Conservation (phyloP, 176 grass and related monocot genomes). For the Lolium multiflorum region DNA sequence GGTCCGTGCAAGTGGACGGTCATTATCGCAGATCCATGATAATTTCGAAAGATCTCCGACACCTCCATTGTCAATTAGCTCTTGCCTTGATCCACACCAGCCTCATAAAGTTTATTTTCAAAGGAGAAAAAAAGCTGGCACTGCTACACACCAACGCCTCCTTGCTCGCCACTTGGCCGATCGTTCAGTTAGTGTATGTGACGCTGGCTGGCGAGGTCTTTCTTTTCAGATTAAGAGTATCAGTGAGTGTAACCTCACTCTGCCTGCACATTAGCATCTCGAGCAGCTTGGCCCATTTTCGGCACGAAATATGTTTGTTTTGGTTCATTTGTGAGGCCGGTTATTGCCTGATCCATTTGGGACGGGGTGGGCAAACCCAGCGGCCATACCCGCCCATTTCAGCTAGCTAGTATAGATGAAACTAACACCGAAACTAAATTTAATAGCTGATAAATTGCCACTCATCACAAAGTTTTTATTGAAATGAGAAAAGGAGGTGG, state of each 20-base stretch:
- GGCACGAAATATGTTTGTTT: no score
- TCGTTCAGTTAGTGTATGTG: not conserved
- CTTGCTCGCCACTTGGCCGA: constrained; percentile 6
- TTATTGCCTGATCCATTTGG: no score
- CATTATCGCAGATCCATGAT: constrained; percentile 47
- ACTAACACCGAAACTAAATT: no score
- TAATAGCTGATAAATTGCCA: no score
- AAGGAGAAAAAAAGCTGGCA: constrained; percentile 1
- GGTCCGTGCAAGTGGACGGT: constrained; percentile 41
- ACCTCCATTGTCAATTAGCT: constrained; percentile 29
- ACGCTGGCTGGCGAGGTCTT: not conserved
- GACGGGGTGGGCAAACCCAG: no score
- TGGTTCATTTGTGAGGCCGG: no score
- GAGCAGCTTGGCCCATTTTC: no score
- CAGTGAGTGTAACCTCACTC: not conserved
- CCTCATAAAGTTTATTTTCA: not conserved
- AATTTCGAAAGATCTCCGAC: constrained; percentile 35
- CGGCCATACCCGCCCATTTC: no score
- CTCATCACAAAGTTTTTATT: no score
- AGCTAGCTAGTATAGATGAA: no score
- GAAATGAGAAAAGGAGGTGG: no score
- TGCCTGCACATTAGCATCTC: not conserved
- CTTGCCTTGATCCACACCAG: constrained; percentile 36
- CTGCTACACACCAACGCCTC: not conserved
- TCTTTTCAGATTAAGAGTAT: not conserved